phyloP scores from a whole-genome alignment of 2,329 filamentous ascomycete species.

The Colletotrichum echinochloae region DNA sequence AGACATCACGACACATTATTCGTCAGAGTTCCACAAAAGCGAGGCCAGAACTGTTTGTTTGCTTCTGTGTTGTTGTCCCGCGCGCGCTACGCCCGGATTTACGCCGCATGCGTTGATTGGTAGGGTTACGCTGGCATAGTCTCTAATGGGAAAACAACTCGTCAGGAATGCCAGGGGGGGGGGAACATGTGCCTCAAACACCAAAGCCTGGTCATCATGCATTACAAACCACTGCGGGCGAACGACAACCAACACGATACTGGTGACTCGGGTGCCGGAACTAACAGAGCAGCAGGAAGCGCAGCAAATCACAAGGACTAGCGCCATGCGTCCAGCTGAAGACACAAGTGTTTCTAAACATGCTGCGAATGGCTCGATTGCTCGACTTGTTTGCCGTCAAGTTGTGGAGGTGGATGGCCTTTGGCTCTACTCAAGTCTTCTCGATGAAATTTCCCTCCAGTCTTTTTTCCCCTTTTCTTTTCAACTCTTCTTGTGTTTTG shows the following conservation, averaged over 20 bases:
- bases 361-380: no score
- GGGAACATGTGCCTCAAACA: not conserved
- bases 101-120: not conserved
- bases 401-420: not conserved
- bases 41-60: not conserved
- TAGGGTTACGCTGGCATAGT: not conserved
- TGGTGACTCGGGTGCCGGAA: not conserved
- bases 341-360: no score
- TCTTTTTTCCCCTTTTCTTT: not conserved
- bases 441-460: not conserved
- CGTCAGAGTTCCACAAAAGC: conserved; percentile 1
- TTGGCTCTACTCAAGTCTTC: not conserved
- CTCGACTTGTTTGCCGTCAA: not conserved
- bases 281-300: not conserved
- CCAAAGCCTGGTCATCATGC: not conserved
- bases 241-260: no score
- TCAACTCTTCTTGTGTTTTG: not conserved
- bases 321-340: not conserved
- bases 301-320: not conserved
- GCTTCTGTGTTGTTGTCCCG: not conserved
- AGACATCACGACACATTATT: not conserved
- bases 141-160: not conserved
- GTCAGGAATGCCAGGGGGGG: not conserved
- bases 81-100: conserved; percentile 6
- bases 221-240: not conserved